Conservation (phyloP, 164 flowering plant genomes). For the Magnolia kwangsiensis region DNA sequence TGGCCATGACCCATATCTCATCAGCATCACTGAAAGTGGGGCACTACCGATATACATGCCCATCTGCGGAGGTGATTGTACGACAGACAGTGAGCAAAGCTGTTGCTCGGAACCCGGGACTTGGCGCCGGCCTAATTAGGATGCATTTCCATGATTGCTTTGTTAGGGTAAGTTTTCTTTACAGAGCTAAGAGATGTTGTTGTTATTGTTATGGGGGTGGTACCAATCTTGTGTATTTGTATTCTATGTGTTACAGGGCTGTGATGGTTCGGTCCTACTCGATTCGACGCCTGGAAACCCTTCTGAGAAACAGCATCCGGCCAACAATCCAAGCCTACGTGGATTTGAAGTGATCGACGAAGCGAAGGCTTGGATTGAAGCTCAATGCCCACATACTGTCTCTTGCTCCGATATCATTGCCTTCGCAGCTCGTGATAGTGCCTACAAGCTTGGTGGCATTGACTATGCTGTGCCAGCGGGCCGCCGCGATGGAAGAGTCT, state of each 20-base stretch:
- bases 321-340: slow-evolving; percentile 9
- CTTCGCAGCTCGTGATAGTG: slow-evolving; percentile 8
- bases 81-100: slow-evolving; percentile 36
- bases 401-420: slow-evolving; percentile 10
- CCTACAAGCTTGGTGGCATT: slow-evolving; percentile 1
- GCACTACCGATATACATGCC: slow-evolving; percentile 16
- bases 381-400: slow-evolving; percentile 8
- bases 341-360: slow-evolving; percentile 11
- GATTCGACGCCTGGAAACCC: slow-evolving; percentile 5
- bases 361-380: slow-evolving; percentile 1
- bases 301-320: background rate
- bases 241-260: slow-evolving; percentile 8
- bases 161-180: slow-evolving; percentile 38
- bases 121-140: slow-evolving; percentile 58
- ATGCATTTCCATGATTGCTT: slow-evolving; percentile 77
- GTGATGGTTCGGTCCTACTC: slow-evolving; percentile 7
- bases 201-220: too few species aligned
- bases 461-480: slow-evolving; percentile 5
- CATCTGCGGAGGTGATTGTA: slow-evolving; percentile 23
- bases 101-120: slow-evolving; percentile 37
- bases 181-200: too few species aligned
- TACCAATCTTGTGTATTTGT: background rate
- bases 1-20: background rate
- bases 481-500: slow-evolving; percentile 12
- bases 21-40: slow-evolving; percentile 16